These are phyloP conservation scores for Apiotrichum porosum DNA, from an alignment of 1,284 basidiomycete genomes.

Conservation along the genomic window DNA sequence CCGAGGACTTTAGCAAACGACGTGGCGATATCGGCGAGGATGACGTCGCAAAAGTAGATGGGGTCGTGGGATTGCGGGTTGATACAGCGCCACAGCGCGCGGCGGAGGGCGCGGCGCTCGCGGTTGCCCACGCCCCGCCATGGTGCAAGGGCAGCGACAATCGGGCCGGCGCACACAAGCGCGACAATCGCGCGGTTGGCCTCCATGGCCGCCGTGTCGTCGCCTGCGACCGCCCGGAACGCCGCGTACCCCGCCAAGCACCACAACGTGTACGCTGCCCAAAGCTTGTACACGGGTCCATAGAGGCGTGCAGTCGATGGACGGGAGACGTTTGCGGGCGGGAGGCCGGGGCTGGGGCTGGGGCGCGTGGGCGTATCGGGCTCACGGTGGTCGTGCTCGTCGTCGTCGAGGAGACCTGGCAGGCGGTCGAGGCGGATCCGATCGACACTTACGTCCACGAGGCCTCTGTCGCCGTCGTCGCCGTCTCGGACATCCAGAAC, in stretches of 20 bases:
- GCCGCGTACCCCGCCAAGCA: conserved; percentile 61
- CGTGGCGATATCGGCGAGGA: conserved; percentile 92
- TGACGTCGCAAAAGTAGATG: conserved; percentile 83
- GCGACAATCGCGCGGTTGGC: conserved; percentile 69
- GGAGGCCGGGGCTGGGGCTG: background rate
- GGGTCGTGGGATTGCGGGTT: conserved; percentile 59
- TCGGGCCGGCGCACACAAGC: conserved; percentile 58
- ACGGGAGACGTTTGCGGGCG: background rate
- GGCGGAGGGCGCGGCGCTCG: conserved; percentile 68
- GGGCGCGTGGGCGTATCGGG: background rate
- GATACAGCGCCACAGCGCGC: conserved; percentile 68
- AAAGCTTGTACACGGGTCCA: conserved; percentile 63
- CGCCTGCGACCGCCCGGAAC: conserved; percentile 60
- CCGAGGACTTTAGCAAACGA: conserved; percentile 95
- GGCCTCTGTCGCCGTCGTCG: conserved; percentile 6
- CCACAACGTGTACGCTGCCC: conserved; percentile 58
- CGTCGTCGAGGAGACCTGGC: conserved; percentile 7
- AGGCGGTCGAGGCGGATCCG: background rate
- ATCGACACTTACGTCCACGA: background rate
- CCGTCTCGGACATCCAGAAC: conserved; percentile 53
- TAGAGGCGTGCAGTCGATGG: conserved; percentile 49
- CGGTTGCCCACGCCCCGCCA: conserved; percentile 61
- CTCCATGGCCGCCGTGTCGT: conserved; percentile 61
- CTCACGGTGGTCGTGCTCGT: background rate
- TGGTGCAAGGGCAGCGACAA: conserved; percentile 61